These are phyloP conservation scores for Aureobasidium sp. DNA, from an alignment of 2,329 filamentous ascomycete species.

Conservation along the genomic window DNA sequence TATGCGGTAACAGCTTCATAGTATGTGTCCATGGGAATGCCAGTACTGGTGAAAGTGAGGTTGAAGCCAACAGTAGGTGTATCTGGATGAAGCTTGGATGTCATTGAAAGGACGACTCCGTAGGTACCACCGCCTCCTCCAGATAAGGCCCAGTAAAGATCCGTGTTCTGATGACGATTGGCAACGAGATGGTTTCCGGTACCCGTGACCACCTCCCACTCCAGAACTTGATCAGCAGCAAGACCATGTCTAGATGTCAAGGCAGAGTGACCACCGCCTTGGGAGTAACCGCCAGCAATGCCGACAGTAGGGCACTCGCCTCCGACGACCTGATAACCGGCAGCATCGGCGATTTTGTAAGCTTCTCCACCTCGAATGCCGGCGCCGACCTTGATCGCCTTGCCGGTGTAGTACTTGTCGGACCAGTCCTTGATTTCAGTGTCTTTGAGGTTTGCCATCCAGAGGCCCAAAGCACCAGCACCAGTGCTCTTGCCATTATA, in stretches of 20 bases:
- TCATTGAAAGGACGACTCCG: conserved; percentile 51
- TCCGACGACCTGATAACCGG: conserved; percentile 47
- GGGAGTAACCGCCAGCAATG: conserved; percentile 52
- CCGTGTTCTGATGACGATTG: conserved; percentile 41
- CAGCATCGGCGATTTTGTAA: conserved; percentile 39
- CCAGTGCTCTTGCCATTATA: conserved; percentile 54
- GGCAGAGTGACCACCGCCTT: conserved; percentile 54
- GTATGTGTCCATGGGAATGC: conserved; percentile 35
- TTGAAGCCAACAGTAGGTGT: conserved; percentile 38
- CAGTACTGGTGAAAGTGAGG: conserved; percentile 34
- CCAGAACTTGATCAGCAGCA: conserved; percentile 52
- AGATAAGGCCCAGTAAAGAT: conserved; percentile 58
- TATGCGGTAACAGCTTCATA: conserved; percentile 45
- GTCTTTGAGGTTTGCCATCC: conserved; percentile 50
- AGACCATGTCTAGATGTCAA: conserved; percentile 52
- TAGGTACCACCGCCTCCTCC: conserved; percentile 56
- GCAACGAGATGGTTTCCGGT: conserved; percentile 45
- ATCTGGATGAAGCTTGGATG: conserved; percentile 45
- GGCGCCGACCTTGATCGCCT: conserved; percentile 48
- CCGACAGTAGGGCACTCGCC: conserved; percentile 52
- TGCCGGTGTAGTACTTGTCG: conserved; percentile 41
- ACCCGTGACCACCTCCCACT: conserved; percentile 42
- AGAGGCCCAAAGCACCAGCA: conserved; percentile 51
- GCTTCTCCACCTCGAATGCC: conserved; percentile 48
- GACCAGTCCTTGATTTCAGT: conserved; percentile 38